These are phyloP conservation scores for Phytophthora palmivora DNA, from an alignment of 352 stramenopile species.

Conservation along the genomic window DNA sequence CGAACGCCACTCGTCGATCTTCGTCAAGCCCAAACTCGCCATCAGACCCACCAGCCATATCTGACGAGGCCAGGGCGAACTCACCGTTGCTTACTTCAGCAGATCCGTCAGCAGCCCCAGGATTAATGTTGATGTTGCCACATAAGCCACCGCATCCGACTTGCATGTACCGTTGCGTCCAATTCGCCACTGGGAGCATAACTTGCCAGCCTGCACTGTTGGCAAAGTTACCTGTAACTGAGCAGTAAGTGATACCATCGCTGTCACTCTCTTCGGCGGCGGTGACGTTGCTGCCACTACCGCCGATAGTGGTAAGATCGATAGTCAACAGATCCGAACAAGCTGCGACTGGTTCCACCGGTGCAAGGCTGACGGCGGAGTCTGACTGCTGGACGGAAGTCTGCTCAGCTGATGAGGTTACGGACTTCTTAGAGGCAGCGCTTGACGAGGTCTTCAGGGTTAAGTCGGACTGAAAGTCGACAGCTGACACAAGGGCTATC, in stretches of 20 bases:
- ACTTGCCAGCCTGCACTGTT: constrained; percentile 34
- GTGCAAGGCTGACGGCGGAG: constrained; percentile 24
- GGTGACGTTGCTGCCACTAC: constrained; percentile 38
- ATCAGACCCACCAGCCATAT: constrained; percentile 43
- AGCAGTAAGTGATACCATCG: constrained; percentile 41
- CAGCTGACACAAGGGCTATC: not conserved
- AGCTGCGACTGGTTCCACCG: constrained; percentile 26
- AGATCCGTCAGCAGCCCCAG: constrained; percentile 36
- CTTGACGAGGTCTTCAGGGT: constrained; percentile 1
- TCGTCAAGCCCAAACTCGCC: constrained; percentile 45
- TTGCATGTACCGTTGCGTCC: constrained; percentile 56
- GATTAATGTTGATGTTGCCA: constrained; percentile 35
- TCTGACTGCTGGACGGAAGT: constrained; percentile 15
- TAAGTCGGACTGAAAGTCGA: constrained; percentile 16
- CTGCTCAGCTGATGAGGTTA: constrained; percentile 8
- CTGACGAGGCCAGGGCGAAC: constrained; percentile 38
- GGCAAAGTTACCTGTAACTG: constrained; percentile 29
- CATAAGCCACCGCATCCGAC: constrained; percentile 49
- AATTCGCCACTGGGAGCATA: constrained; percentile 43
- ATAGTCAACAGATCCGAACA: constrained; percentile 36
- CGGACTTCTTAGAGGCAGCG: not conserved
- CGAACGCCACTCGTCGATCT: constrained; percentile 40
- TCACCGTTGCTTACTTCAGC: constrained; percentile 35
- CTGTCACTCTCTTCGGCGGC: constrained; percentile 28
- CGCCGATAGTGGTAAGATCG: constrained; percentile 35